These are phyloP conservation scores for Gossypium mustelinum DNA, from an alignment of 345 rosid species.

Conservation along the genomic window DNA sequence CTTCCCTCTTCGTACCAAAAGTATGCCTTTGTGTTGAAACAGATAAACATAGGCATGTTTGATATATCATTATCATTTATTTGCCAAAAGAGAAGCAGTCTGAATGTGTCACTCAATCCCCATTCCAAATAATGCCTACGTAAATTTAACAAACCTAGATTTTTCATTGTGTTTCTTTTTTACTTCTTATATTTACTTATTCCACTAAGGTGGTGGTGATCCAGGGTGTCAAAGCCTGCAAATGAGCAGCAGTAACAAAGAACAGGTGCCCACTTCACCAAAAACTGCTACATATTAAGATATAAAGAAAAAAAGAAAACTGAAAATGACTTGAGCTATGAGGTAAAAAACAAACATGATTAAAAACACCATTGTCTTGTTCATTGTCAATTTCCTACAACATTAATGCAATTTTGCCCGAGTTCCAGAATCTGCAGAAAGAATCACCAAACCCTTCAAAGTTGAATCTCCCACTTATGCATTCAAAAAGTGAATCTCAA, in stretches of 20 bases:
- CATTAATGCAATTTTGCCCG: slow-evolving; percentile 3
- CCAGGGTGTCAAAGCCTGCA: slow-evolving; percentile 15
- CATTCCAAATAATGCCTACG: too few species aligned
- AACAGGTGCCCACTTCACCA: slow-evolving; percentile 5
- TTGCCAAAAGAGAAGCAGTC: not conserved
- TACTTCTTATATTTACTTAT: too few species aligned
- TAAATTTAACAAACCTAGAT: too few species aligned
- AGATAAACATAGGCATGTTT: not conserved
- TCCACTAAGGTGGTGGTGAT: not conserved
- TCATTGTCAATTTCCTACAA: slow-evolving; percentile 13
- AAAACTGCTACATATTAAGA: not conserved
- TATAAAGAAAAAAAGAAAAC: not conserved
- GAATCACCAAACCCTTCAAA: not conserved
- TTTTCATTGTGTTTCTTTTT: too few species aligned
- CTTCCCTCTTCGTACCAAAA: too few species aligned
- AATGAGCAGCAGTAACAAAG: not conserved
- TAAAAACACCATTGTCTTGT: slow-evolving; percentile 11
- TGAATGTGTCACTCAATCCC: not conserved
- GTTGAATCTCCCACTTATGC: not conserved
- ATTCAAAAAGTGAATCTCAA: not conserved
- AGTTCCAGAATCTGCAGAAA: not conserved
- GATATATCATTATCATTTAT: not conserved
- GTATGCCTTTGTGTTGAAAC: not conserved
- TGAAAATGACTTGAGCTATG: slow-evolving; percentile 27
- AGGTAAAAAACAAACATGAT: not conserved